Conservation (phyloP, 176 grass and related monocot species). For the Eleusine indica region DNA sequence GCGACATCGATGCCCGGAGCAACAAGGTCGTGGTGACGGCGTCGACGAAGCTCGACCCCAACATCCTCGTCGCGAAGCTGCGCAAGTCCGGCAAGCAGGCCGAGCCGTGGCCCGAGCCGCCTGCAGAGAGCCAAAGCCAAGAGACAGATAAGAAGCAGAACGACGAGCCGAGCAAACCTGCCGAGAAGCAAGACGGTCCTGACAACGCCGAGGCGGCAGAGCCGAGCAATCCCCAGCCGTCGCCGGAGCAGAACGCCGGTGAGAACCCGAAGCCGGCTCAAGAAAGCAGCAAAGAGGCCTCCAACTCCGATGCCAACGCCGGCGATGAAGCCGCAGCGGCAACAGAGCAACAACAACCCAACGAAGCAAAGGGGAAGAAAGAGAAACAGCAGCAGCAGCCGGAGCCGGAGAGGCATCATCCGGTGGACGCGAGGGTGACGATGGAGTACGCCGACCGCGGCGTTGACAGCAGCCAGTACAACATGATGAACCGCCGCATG, state of each 20-base stretch:
- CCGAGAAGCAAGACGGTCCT: conserved; percentile 18
- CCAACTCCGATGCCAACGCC: neutral
- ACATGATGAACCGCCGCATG: too few relatives aligned
- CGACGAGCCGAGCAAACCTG: conserved; percentile 30
- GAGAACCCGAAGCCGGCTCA: neutral
- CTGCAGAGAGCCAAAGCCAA: conserved; percentile 35
- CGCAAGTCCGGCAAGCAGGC: conserved; percentile 71
- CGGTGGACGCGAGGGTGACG: conserved; percentile 49
- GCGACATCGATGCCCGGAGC: conserved; percentile 56
- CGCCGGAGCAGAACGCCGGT: neutral
- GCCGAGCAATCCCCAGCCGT: conserved; percentile 17
- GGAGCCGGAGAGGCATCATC: conserved; percentile 5
- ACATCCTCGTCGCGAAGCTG: conserved; percentile 51
- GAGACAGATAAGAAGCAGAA: conserved; percentile 12
- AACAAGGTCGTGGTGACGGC: conserved; percentile 62
- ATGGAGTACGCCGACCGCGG: conserved; percentile 26
- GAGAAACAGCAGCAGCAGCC: conserved; percentile 8
- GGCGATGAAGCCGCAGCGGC: neutral
- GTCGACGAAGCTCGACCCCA: conserved; percentile 44
- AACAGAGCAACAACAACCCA: neutral
- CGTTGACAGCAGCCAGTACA: neutral
- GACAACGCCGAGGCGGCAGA: conserved; percentile 29
- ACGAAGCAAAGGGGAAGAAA: conserved; percentile 21
- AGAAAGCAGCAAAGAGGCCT: conserved; percentile 28
- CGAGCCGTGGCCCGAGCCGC: conserved; percentile 45